Evolutionary conservation across 2,329 filamentous ascomycete genomes (phyloP).

Genomic region (Curvularia verruculosa): DNA sequence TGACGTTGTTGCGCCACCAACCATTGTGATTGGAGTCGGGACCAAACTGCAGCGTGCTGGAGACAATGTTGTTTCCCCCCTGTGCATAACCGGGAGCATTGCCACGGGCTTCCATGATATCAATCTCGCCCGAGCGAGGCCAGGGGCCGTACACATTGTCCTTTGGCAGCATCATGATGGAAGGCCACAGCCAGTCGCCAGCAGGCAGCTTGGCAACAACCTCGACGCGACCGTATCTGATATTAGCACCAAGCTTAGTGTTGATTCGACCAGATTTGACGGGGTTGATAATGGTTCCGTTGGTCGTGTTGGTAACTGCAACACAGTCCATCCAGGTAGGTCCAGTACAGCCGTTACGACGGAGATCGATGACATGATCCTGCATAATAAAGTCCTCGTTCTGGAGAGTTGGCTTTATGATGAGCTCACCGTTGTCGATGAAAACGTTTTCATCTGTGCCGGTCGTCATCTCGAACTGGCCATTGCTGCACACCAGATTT

Average conservation of each 20-base stretch:
- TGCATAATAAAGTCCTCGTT: conserved; percentile 69
- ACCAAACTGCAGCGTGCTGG: conserved; percentile 82
- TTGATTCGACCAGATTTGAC: conserved; percentile 79
- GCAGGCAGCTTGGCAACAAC: conserved; percentile 76
- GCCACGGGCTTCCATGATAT: conserved; percentile 79
- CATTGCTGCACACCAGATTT: conserved; percentile 66
- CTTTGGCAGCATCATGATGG: conserved; percentile 88
- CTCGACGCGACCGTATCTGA: conserved; percentile 83
- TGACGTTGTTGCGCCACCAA: conserved; percentile 84
- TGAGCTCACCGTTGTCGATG: conserved; percentile 69
- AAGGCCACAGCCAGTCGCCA: conserved; percentile 89
- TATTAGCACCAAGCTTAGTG: conserved; percentile 70
- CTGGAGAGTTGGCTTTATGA: conserved; percentile 80
- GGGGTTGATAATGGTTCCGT: conserved; percentile 77
- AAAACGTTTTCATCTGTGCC: conserved; percentile 74
- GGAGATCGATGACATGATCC: conserved; percentile 72
- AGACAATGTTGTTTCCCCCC: conserved; percentile 81
- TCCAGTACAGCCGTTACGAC: conserved; percentile 71
- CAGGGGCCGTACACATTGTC: conserved; percentile 74
- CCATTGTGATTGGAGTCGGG: conserved; percentile 73
- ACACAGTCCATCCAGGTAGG: conserved; percentile 66
- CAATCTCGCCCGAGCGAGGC: conserved; percentile 83
- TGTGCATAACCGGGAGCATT: conserved; percentile 79
- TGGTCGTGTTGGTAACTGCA: conserved; percentile 75
- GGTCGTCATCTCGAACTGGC: conserved; percentile 81